Evolutionary conservation across 345 rosid genomes (phyloP).

Genomic region (Populus pruinosa): DNA sequence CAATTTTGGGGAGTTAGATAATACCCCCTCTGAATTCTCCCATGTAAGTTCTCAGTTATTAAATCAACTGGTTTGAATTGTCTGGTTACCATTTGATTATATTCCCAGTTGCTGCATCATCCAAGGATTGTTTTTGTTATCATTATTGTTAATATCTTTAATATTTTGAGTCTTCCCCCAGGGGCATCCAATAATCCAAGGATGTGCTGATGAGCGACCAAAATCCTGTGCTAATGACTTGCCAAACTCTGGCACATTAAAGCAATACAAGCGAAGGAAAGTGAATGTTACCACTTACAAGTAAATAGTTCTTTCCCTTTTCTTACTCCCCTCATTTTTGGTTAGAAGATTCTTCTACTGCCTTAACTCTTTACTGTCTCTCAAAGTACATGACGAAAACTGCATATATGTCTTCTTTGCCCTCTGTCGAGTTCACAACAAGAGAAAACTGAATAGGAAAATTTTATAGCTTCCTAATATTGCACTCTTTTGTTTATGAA

Average conservation of each 20-base stretch:
- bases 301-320: conserved; percentile 31
- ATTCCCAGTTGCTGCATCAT: neutral
- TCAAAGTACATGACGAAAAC: neutral
- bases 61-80: neutral
- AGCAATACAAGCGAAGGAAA: conserved; percentile 47
- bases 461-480: neutral
- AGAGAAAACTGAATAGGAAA: neutral
- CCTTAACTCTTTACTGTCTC: neutral
- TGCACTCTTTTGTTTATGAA: neutral
- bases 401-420: neutral
- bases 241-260: conserved; percentile 25
- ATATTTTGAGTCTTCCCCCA: conserved; percentile 20
- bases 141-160: conserved; percentile 1
- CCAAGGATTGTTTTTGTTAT: neutral
- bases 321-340: neutral
- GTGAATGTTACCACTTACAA: conserved; percentile 23
- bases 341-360: neutral
- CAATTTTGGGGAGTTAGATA: conserved; percentile 44
- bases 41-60: conserved; percentile 42
- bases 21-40: conserved; percentile 29
- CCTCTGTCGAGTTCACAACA: neutral
- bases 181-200: conserved; percentile 39
- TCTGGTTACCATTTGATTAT: neutral
- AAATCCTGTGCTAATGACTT: neutral
- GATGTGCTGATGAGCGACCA: conserved; percentile 26